phyloP scores from a whole-genome alignment of 2,329 filamentous ascomycete species.

The Penicillium sp. region DNA sequence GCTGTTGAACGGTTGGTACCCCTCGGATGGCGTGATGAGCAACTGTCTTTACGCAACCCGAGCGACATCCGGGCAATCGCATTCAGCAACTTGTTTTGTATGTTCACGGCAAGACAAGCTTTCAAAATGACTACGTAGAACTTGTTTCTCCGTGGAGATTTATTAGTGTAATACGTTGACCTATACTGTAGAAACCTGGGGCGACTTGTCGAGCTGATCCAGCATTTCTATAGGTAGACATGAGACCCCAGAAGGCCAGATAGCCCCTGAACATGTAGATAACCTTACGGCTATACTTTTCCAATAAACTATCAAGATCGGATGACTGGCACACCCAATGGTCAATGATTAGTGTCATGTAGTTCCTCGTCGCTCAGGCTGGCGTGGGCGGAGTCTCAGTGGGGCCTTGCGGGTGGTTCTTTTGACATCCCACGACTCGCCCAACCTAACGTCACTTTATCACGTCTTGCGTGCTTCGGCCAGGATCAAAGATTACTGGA shows the following conservation, averaged over 20 bases:
- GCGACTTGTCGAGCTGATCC: too few relatives aligned
- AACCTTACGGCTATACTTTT: too few relatives aligned
- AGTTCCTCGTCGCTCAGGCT: not conserved
- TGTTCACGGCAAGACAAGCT: not conserved
- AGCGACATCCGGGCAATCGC: not conserved
- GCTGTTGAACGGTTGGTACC: not conserved
- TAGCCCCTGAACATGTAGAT: too few relatives aligned
- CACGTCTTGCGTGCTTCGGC: slow-evolving; percentile 28
- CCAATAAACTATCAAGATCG: not conserved
- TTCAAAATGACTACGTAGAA: not conserved
- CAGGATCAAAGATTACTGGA: slow-evolving; percentile 2
- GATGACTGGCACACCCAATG: not conserved
- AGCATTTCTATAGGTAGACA: too few relatives aligned
- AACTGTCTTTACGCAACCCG: slow-evolving; percentile 6
- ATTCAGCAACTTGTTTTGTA: not conserved
- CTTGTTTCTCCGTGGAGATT: too few relatives aligned
- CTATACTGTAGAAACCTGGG: not conserved
- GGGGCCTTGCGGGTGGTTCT: slow-evolving; percentile 1
- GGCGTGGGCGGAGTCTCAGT: not conserved
- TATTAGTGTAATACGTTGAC: not conserved
- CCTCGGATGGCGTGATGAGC: slow-evolving; percentile 20
- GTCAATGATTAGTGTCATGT: not conserved
- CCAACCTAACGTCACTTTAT: slow-evolving; percentile 26
- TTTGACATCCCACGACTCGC: slow-evolving; percentile 7
- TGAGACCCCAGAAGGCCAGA: too few relatives aligned